Evolutionary conservation across 352 stramenopile genomes (phyloP), one percentile per base, ranked within the genome.

Genomic region (Globisporangium irregulare): DNA sequence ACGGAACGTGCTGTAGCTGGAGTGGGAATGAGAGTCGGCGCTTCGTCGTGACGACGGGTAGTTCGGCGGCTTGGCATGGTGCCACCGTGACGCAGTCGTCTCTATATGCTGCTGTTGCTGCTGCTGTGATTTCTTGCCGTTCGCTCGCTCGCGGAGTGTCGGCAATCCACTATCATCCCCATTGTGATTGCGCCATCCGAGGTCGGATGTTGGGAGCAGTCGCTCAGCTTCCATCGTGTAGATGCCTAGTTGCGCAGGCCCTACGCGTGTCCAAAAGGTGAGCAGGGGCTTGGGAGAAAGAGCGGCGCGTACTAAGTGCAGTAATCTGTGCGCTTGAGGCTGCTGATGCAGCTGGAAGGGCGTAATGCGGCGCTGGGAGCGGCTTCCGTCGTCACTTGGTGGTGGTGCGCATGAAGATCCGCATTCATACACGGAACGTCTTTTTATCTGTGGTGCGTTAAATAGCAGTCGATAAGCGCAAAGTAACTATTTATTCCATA

Each of bases 1-100:
- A 27, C 32, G 41, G 38, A 71, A 66, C 36, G 66, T 71, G 50
- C 59, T 59, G 66, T 71, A 71, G 29, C n/a, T 51, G 51, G 36
- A 29, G 36, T 25, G 34, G 57, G 29, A 29, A 25, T 25, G 34
- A 29, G 29, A 10, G 18, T 51, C 64, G 4, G 56, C 54, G 27
- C 32, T n/a, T 32, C 55, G 25, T 3, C 64, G 64, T 43, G 59
- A 58, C 34, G 60, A 57, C 24, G 62, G 62, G 8, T 68, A 68
- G 38, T 68, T 68, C 2, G 56, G 64, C 56, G 64, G 56, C 43
- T 58, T 62, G 22, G 55, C n/a, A 57, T 59, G 43, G n/a, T 64
- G 64, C 25, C 64, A 54, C 8, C 29, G 34, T 25, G 64, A 51
- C 43, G 55, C 43, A 4, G 48, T 57, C 20, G 60, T 59, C 46